These are phyloP conservation scores for Alternaria gaisen DNA, from an alignment of 2,329 filamentous ascomycete genomes.

Conservation along the genomic window DNA sequence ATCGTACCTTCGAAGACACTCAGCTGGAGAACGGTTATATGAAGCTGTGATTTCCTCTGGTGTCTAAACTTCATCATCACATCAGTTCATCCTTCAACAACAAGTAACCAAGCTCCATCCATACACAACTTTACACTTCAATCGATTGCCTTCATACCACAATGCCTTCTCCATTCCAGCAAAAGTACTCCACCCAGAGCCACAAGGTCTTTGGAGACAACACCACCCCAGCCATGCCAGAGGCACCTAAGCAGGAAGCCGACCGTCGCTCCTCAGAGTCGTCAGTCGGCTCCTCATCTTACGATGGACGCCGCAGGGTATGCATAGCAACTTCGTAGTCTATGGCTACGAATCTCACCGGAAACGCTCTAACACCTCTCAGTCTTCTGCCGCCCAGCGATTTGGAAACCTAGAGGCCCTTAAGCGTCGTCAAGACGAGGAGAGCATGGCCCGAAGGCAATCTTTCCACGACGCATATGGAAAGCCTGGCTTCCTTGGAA, in stretches of 20 bases:
- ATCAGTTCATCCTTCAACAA: too few relatives aligned
- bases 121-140: neutral
- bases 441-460: slow-evolving; percentile 37
- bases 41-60: slow-evolving; percentile 8
- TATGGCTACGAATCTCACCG: neutral
- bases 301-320: slow-evolving; percentile 44
- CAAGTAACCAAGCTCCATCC: neutral
- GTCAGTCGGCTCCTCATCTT: slow-evolving; percentile 35
- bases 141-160: neutral
- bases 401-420: slow-evolving; percentile 45
- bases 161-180: slow-evolving; percentile 52
- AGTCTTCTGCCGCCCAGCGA: slow-evolving; percentile 44
- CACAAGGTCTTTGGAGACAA: slow-evolving; percentile 45
- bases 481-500: slow-evolving; percentile 44
- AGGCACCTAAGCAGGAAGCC: slow-evolving; percentile 41
- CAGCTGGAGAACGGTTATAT: slow-evolving; percentile 32
- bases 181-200: slow-evolving; percentile 49
- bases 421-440: slow-evolving; percentile 44
- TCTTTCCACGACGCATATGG: slow-evolving; percentile 47
- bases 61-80: neutral
- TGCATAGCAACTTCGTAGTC: neutral
- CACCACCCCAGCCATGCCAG: slow-evolving; percentile 43
- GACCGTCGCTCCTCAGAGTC: slow-evolving; percentile 46
- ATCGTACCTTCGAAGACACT: slow-evolving; percentile 25
- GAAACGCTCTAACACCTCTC: slow-evolving; percentile 5